Evolutionary conservation across 2,329 filamentous ascomycete genomes (phyloP), one percentile per base, ranked within the genome.

Genomic region (Arthrobotrys musiformis): DNA sequence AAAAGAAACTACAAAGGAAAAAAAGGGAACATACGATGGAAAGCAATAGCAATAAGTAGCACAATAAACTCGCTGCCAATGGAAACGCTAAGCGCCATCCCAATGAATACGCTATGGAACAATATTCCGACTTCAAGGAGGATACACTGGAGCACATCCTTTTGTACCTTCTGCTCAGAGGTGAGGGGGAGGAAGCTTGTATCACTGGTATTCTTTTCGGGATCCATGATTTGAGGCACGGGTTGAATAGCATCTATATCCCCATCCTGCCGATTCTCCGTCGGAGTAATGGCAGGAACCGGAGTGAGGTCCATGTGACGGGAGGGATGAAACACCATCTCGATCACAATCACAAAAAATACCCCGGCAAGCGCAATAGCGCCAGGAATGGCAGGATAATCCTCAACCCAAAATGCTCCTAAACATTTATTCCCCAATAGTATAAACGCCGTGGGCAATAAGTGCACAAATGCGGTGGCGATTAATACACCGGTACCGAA

Each of bases 401-500:
- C 82, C 1, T 83, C 80, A 30, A 83, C 85, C 84, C 85, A 86
- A 79, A 86, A 86, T 24, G 80, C 76, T 0, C 85, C 83, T 22
- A 86, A 81, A 81, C 90, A 92, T 48, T 90, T 90, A 78, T 91
- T 88, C 79, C 87, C 90, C 19, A 91, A 85, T 44, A 89, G 90
- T 73, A 86, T 83, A 80, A 92, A 92, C 0, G 90, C 90, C 26
- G 88, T 92, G 66, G 89, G 90, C 2, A 91, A 86, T 11, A 91
- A 86, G 84, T 94, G 92, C 26, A 94, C 91, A 81, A 94, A 94
- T 64, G 92, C 92, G 0, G 92, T 94, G 15, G 92, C 92, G 78
- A 94, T 90, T n/a, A 94, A 85, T 15, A 94, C 92, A 70, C 92
- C 92, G 0, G 92, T 94, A 81, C 92, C 91, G 79, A 92, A 91